Evolutionary conservation across 129 eudicot species (phyloP).

Genomic region (Deinandra increscens): DNA sequence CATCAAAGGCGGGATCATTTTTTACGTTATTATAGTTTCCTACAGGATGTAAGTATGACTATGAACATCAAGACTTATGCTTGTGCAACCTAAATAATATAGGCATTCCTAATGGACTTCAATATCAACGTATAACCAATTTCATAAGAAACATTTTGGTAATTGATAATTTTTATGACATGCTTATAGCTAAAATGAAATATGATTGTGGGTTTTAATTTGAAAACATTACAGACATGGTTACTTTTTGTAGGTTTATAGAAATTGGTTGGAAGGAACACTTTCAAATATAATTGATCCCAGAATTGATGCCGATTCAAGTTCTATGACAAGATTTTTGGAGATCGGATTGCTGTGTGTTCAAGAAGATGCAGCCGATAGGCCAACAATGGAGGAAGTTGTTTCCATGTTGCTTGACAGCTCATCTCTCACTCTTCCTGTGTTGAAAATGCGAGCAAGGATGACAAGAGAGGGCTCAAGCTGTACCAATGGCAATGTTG

Average conservation of each 20-base stretch:
- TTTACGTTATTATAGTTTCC: too few relatives aligned
- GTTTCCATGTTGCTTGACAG: background rate
- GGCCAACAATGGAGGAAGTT: conserved; percentile 17
- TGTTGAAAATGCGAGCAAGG: too few relatives aligned
- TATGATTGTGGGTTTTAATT: too few relatives aligned
- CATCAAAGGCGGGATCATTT: too few relatives aligned
- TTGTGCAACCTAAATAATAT: background rate
- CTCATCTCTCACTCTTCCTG: background rate
- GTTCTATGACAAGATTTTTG: background rate
- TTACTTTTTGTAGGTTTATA: background rate
- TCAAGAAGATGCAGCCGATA: background rate
- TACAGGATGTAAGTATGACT: background rate
- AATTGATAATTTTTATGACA: too few relatives aligned
- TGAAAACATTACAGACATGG: background rate
- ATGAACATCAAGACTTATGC: background rate
- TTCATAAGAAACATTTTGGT: too few relatives aligned
- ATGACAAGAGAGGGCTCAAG: too few relatives aligned
- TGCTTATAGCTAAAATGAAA: too few relatives aligned
- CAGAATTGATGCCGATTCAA: conserved; percentile 1
- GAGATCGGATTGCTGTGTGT: conserved; percentile 11
- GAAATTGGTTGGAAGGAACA: conserved; percentile 6
- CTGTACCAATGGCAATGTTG: too few relatives aligned
- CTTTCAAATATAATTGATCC: background rate
- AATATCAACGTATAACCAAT: too few relatives aligned
- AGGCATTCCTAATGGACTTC: too few relatives aligned